Percentiles rank a stretch among this genome's conserved stretches.
Evolutionary conservation across 2,329 filamentous ascomycete species (phyloP).

Genomic region (Colletotrichum truncatum): DNA sequence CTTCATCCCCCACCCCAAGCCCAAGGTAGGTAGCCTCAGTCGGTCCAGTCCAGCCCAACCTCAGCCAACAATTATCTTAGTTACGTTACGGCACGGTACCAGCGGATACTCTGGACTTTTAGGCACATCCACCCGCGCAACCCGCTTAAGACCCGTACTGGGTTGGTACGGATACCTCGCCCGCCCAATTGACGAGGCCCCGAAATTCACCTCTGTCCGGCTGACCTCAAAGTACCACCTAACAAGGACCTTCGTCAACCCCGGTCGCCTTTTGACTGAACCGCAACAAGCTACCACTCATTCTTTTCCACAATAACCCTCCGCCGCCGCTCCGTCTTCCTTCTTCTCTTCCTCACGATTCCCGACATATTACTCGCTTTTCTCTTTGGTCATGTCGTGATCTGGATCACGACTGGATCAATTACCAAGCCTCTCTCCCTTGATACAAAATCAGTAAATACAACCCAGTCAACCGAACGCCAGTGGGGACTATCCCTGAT

Average conservation of each 20-base stretch:
- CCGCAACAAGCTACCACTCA: not conserved
- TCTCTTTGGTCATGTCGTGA: constrained; percentile 1
- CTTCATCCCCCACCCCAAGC: not conserved
- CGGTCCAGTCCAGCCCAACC: constrained; percentile 16
- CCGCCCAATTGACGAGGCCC: constrained; percentile 8
- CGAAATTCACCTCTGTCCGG: constrained; percentile 29
- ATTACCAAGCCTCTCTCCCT: constrained; percentile 7
- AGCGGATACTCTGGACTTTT: not conserved
- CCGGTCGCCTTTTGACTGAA: constrained; percentile 6
- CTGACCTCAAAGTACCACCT: constrained; percentile 21
- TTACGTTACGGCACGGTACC: not conserved
- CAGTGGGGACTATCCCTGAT: constrained; percentile 23
- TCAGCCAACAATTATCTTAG: not conserved
- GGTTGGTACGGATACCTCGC: constrained; percentile 3
- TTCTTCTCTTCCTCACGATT: not conserved
- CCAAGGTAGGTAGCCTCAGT: not conserved
- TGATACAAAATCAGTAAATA: not conserved
- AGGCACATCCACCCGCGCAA: constrained; percentile 11
- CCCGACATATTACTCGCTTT: not conserved
- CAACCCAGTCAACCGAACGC: not conserved
- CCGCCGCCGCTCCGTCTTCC: constrained; percentile 1
- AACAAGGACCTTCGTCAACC: constrained; percentile 14
- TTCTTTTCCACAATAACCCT: constrained; percentile 19
- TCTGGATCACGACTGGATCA: constrained; percentile 19
- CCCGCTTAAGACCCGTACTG: constrained; percentile 13